Base-by-base conservation (phyloP, 2,329 filamentous ascomycete species). In the Colletotrichum camelliae region DNA sequence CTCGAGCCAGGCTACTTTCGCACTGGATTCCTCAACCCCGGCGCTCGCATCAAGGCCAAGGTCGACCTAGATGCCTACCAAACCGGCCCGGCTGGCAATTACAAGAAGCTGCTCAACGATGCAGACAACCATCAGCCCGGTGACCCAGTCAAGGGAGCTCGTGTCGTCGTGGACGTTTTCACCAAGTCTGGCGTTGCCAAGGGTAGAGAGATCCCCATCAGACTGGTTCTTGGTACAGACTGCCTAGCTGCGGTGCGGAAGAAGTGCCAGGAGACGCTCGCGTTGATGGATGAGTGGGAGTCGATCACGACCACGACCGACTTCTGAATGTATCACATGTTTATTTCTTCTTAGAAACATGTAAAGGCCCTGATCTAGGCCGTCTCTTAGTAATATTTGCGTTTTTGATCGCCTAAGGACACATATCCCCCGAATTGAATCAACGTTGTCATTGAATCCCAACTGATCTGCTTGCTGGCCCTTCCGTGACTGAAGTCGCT, bases 211-310 rank as follows among this genome's bases (percentile, higher is more conserved):
- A 82, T 93, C 2, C 91, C 91, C 0, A 78, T 88, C 16, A 83
- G 91, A 33, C 78, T 93, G 65, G 83, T 87, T n/a, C 81, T 93
- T 55, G 92, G 92, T 0, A 85, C 82, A 9, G 91, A 93, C 80
- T 83, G 83, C 8, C 79, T 88, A n/a, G 77, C 80, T 6, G 80
- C 77, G 4, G 84, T 91, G 13, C 84, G 83, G 68, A 79, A 77
- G 1, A 89, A 89, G 83, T 87, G 87, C 71, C 81, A 83, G 61
- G 79, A 81, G 12, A 89, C 87, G 0, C 65, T 88, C 66, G 79
- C 80, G 75, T 76, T 88, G 18, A 73, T 92, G 75, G 82, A 88
- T 52, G 87, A 89, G 74, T 91, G 89, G 89, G 86, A 87, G 78
- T 82, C 84, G 5, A 79, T 88, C 27, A 82, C 83, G n/a, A 78